These are phyloP conservation scores for Hypoxylon lienhwacheense DNA, from an alignment of 495 filamentous ascomycete species.

Conservation along the genomic window DNA sequence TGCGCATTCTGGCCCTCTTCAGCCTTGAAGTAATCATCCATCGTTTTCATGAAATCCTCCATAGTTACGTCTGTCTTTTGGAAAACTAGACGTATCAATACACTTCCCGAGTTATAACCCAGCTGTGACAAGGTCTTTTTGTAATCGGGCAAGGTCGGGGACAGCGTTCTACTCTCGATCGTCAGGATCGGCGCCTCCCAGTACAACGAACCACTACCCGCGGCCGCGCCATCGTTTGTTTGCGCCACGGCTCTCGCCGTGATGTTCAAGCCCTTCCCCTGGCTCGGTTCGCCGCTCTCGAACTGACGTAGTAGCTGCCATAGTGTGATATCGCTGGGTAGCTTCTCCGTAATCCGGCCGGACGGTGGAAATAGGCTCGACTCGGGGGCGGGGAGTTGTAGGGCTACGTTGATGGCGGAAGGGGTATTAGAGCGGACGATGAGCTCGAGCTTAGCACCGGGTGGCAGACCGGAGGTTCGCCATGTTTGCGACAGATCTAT, in stretches of 20 bases:
- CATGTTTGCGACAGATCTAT: conserved; percentile 82
- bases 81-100: conserved; percentile 76
- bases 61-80: conserved; percentile 73
- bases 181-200: conserved; percentile 86
- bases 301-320: conserved; percentile 90
- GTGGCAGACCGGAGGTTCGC: conserved; percentile 80
- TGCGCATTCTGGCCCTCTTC: conserved; percentile 31
- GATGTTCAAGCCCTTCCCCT: conserved; percentile 65
- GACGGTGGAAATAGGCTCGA: conserved; percentile 54
- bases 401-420: conserved; percentile 77
- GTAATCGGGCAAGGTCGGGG: conserved; percentile 73
- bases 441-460: conserved; percentile 90
- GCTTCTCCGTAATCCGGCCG: conserved; percentile 74
- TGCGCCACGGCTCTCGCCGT: conserved; percentile 74
- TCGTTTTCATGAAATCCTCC: conserved; percentile 82
- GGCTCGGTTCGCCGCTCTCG: conserved; percentile 65
- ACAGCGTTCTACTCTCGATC: conserved; percentile 75
- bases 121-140: conserved; percentile 87
- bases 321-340: conserved; percentile 78
- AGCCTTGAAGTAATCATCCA: conserved; percentile 67
- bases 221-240: conserved; percentile 52
- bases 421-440: conserved; percentile 81
- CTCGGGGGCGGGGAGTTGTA: conserved; percentile 75
- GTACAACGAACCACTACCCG: conserved; percentile 71
- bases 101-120: conserved; percentile 80